These are phyloP conservation scores for Trichoderma simmonsii DNA, from an alignment of 2,329 filamentous ascomycete species.

Conservation along the genomic window DNA sequence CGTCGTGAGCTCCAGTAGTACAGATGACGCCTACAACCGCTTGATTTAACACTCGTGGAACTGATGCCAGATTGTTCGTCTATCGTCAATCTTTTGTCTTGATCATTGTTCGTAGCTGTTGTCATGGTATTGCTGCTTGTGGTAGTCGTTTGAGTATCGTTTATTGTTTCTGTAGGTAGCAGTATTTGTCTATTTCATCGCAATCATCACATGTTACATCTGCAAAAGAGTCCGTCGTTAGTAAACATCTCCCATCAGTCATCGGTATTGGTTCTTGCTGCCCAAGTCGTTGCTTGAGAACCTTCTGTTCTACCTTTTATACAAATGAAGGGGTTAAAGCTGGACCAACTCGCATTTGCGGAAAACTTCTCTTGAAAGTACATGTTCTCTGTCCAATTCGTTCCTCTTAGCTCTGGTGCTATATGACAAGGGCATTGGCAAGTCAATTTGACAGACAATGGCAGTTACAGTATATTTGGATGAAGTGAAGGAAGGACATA, in stretches of 20 bases:
- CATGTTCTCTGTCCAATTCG: not conserved
- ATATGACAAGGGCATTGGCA: not conserved
- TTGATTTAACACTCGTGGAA: not conserved
- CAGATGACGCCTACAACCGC: not conserved
- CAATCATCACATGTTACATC: not conserved
- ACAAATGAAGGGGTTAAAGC: not conserved
- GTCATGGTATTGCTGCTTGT: not conserved
- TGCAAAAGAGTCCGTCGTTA: not conserved
- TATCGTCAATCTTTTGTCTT: not conserved
- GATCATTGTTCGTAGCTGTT: not conserved
- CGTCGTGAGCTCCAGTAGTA: not conserved
- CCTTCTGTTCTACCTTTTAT: rapidly evolving
- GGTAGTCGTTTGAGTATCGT: not conserved
- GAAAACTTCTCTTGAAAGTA: not conserved
- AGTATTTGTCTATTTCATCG: not conserved
- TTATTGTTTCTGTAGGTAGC: not conserved
- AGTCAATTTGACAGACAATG: not conserved
- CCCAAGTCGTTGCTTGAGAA: not conserved
- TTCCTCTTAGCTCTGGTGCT: not conserved
- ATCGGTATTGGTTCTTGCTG: not conserved
- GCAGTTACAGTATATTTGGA: not conserved
- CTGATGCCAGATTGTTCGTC: not conserved
- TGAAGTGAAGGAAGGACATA: not conserved
- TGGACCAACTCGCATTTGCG: not conserved
- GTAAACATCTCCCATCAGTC: not conserved